Conservation (phyloP, 2,329 filamentous ascomycete species). For the Metarhizium anisopliae region DNA sequence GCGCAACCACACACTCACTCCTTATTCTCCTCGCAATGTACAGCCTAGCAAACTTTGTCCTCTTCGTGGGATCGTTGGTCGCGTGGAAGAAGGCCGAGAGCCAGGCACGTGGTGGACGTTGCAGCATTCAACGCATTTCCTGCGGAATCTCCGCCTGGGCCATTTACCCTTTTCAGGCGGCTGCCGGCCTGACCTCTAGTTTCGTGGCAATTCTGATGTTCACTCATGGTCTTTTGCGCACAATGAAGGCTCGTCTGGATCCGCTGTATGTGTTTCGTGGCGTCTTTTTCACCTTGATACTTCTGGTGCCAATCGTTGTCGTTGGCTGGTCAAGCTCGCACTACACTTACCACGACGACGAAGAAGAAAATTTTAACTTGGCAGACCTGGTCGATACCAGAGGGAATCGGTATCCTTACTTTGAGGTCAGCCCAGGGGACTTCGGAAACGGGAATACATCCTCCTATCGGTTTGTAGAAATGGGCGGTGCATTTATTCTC, state of each 20-base stretch:
- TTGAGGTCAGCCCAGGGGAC: no score
- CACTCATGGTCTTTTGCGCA: constrained; percentile 5
- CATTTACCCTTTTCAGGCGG: constrained; percentile 13
- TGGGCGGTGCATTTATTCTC: constrained; percentile 1
- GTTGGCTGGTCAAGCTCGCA: constrained; percentile 8
- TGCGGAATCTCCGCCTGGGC: constrained; percentile 6
- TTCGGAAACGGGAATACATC: no score
- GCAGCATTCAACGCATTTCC: neutral
- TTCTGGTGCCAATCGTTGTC: constrained; percentile 9
- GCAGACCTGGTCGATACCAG: no score
- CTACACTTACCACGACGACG: neutral
- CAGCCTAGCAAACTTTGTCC: constrained; percentile 11
- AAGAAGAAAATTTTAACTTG: neutral
- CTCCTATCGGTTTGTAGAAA: no score
- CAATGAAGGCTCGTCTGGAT: constrained; percentile 2
- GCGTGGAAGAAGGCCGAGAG: constrained; percentile 1
- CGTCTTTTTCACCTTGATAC: constrained; percentile 14
- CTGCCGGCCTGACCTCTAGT: constrained; percentile 9
- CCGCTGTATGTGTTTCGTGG: constrained; percentile 16
- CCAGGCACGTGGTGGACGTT: neutral
- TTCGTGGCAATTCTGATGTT: constrained; percentile 9
- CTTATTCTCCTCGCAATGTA: constrained; percentile 12
- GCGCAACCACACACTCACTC: constrained; percentile 8
- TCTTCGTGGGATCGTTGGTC: constrained; percentile 11
- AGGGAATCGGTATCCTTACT: no score